Conservation (phyloP, 2,329 filamentous ascomycete genomes). For the Xylariaceae sp. region DNA sequence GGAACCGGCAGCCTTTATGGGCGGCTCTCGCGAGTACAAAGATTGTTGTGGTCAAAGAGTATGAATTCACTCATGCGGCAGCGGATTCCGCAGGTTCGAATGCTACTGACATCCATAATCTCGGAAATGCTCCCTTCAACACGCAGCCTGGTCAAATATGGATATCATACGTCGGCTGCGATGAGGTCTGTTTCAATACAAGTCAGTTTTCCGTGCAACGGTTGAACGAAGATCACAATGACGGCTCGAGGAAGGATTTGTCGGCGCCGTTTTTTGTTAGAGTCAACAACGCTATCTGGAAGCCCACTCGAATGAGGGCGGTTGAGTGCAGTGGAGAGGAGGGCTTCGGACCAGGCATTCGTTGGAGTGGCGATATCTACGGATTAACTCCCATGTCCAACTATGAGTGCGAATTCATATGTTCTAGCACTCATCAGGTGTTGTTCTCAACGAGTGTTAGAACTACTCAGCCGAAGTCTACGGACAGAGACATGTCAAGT, state of each 20-base stretch:
- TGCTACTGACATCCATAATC: slow-evolving; percentile 69
- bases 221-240: slow-evolving; percentile 35
- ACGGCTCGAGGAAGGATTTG: slow-evolving; percentile 52
- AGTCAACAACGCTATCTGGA: slow-evolving; percentile 75
- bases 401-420: slow-evolving; percentile 74
- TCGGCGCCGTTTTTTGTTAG: slow-evolving; percentile 73
- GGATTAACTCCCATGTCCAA: slow-evolving; percentile 65
- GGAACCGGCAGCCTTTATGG: slow-evolving; percentile 89
- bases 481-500: slow-evolving; percentile 35
- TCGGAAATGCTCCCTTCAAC: slow-evolving; percentile 70
- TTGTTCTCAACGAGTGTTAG: slow-evolving; percentile 69
- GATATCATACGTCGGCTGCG: slow-evolving; percentile 74
- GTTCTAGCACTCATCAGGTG: slow-evolving; percentile 58
- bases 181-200: slow-evolving; percentile 71
- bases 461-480: slow-evolving; percentile 50
- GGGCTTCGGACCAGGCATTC: slow-evolving; percentile 39
- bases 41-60: slow-evolving; percentile 90
- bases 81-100: slow-evolving; percentile 69
- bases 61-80: slow-evolving; percentile 72
- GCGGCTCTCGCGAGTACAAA: slow-evolving; percentile 92
- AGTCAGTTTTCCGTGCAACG: slow-evolving; percentile 54
- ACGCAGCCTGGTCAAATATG: slow-evolving; percentile 67
- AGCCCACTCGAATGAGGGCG: slow-evolving; percentile 64
- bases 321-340: slow-evolving; percentile 36
- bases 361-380: slow-evolving; percentile 68